A percentile compares a stretch with the other conserved stretches of the same genome.
Evolutionary conservation across 1,139 yeast species (phyloP).

Genomic region (Arxiozyma heterogenica): DNA sequence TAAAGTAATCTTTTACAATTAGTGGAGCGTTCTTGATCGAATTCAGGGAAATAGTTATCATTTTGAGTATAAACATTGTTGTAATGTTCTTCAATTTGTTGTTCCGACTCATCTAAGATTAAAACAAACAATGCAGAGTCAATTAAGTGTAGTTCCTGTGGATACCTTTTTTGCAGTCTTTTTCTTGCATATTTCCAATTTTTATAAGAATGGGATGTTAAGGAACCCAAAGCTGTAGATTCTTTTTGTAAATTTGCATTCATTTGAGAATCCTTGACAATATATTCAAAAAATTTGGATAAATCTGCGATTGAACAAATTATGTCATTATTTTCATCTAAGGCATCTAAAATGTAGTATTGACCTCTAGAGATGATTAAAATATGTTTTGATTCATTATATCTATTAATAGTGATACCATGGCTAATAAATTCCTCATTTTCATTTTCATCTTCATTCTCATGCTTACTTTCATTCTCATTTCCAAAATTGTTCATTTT

Average conservation of each 20-base stretch:
- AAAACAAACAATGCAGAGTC: conserved; percentile 61
- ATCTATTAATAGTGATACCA: conserved; percentile 35
- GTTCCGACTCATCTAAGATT: conserved; percentile 53
- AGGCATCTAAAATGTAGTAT: conserved; percentile 52
- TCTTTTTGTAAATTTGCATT: conserved; percentile 37
- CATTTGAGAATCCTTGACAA: conserved; percentile 39
- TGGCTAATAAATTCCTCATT: conserved; percentile 21
- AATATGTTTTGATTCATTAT: conserved; percentile 40
- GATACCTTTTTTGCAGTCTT: conserved; percentile 38
- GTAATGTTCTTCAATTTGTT: conserved; percentile 31
- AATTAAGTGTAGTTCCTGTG: conserved; percentile 38
- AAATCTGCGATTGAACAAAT: conserved; percentile 51
- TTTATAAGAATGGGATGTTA: conserved; percentile 58
- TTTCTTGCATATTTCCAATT: conserved; percentile 54
- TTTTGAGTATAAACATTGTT: conserved; percentile 5
- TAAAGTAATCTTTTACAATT: conserved; percentile 45
- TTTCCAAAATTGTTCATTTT: background rate
- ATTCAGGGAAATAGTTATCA: conserved; percentile 8
- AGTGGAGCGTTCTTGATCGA: conserved; percentile 12
- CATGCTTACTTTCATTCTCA: too few species aligned
- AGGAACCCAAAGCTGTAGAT: conserved; percentile 51
- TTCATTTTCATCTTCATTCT: conserved; percentile 4
- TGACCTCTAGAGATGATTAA: conserved; percentile 54
- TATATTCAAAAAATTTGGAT: conserved; percentile 40
- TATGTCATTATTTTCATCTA: conserved; percentile 36